Conservation (phyloP, 2,329 filamentous ascomycete genomes). For the Epichloe baconii region DNA sequence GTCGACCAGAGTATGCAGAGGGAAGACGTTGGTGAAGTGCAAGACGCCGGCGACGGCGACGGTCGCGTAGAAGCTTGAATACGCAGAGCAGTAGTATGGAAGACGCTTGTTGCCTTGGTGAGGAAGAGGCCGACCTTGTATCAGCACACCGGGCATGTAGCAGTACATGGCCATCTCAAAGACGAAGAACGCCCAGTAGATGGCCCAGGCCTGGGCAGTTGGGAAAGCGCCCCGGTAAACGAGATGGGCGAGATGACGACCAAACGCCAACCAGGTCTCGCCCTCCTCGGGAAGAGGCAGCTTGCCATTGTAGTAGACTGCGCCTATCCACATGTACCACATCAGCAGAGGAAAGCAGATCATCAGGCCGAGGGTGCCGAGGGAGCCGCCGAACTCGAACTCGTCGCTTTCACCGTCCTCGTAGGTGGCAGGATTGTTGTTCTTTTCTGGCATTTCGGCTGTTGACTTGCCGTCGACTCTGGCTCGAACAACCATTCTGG, state of each 20-base stretch:
- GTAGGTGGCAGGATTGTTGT: no score
- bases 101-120: slow-evolving; percentile 77
- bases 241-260: slow-evolving; percentile 35
- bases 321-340: slow-evolving; percentile 99
- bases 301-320: slow-evolving; percentile 80
- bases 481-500: no score
- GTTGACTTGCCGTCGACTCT: no score
- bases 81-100: slow-evolving; percentile 86
- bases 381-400: slow-evolving; percentile 77
- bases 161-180: slow-evolving; percentile 77
- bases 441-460: no score
- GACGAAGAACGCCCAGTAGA: slow-evolving; percentile 90
- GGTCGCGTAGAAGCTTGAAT: slow-evolving; percentile 77
- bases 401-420: slow-evolving; percentile 23
- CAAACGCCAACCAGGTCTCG: no score
- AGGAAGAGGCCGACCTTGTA: slow-evolving; percentile 75
- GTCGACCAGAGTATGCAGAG: slow-evolving; percentile 81
- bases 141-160: slow-evolving; percentile 72
- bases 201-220: slow-evolving; percentile 67
- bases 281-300: slow-evolving; percentile 22
- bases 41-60: slow-evolving; percentile 57
- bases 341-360: slow-evolving; percentile 80
- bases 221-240: slow-evolving; percentile 65
- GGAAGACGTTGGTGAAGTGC: slow-evolving; percentile 76
- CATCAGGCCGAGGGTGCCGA: slow-evolving; percentile 75